Base-by-base conservation (phyloP, 352 stramenopile species). In the Phytophthora citricola region DNA sequence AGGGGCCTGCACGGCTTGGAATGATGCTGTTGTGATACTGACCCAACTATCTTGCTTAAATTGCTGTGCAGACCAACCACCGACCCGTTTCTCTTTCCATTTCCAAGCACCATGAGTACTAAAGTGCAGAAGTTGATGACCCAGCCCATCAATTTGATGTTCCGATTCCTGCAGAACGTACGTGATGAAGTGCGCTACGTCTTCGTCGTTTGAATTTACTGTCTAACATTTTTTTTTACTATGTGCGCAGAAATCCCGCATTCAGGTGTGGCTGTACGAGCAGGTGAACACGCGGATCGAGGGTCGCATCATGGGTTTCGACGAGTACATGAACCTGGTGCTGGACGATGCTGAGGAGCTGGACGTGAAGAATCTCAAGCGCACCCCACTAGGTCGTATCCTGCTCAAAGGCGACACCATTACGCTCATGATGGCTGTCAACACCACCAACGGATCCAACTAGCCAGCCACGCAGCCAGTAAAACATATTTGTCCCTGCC, bases 301-400 rank as follows among this genome's bases (percentile, higher is more conserved):
- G 78, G 98, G 98, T n/a, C 94, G 98, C 52, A 99, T 99, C 78
- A 98, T 96, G 85, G 95, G 96, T 46, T 98, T 99, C 74, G 96
- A 99, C 76, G 96, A 99, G 80, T 99, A 99, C 87, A 99, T 99
- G 98, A 99, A 99, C 84, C 85, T 99, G 43, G 97, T 99, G 36
- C 85, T 99, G 66, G 97, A 99, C 74, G 94, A 99, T 74, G 97
- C 97, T 10, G 94, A 98, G 63, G 97, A 99, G 78, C 77, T 99
- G 15, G 90, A 98, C 65, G 87, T 97, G 48, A 98, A 98, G 79
- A 97, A 94, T 49, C 89, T 97, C 50, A 97, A 97, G 74, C 90
- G 89, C 66, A 97, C 85, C 50, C 83, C 97, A 52, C 83, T 99
- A 32, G 97, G 98, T 12, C 91, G 97, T 58, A 99, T 99, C 79